Evolutionary conservation across 116 monocot species (phyloP).

Genomic region (Phalaenopsis hybrid): DNA sequence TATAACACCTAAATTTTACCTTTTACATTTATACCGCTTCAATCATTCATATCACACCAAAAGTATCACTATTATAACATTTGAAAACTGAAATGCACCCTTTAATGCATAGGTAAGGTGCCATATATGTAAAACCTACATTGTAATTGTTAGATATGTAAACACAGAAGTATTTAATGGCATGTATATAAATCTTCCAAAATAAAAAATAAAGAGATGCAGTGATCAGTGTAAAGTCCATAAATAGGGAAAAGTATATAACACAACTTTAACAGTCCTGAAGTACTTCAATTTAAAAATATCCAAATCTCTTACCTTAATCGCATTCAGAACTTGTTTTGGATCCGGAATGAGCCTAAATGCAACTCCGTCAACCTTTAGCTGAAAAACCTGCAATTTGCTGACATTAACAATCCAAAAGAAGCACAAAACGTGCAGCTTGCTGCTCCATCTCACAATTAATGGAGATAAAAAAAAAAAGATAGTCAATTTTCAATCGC

Average conservation of each 20-base stretch:
- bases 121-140: too few species aligned
- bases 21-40: too few species aligned
- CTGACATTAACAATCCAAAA: not conserved
- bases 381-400: constrained; percentile 68
- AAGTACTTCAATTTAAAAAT: not conserved
- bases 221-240: not conserved
- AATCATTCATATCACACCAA: too few species aligned
- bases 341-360: constrained; percentile 85
- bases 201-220: not conserved
- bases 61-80: too few species aligned
- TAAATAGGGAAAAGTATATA: not conserved
- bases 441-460: not conserved
- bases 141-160: too few species aligned
- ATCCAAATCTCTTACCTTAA: constrained; percentile 42
- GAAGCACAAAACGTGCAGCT: not conserved
- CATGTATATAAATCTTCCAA: not conserved
- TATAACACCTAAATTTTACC: too few species aligned
- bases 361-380: constrained; percentile 76
- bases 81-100: too few species aligned
- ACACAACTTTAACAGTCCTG: not conserved
- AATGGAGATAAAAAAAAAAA: not conserved
- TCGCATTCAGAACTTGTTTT: constrained; percentile 67
- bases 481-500: not conserved
- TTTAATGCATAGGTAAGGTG: too few species aligned
- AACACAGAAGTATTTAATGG: too few species aligned